Conservation (phyloP, 306 rosid species). For the Oemleria cerasiformis region DNA sequence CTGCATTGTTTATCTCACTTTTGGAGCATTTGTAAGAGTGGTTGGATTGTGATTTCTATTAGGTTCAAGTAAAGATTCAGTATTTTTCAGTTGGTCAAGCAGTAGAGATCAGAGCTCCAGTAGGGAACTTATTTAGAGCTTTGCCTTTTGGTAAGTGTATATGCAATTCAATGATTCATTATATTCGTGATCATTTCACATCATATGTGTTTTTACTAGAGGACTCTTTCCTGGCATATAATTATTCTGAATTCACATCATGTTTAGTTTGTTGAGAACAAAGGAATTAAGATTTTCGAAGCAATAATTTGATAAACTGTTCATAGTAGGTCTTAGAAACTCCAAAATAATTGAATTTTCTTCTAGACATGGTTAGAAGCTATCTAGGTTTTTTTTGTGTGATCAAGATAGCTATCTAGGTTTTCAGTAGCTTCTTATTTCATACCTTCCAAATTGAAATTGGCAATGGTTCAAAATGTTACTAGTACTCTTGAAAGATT, state of each 20-base stretch:
- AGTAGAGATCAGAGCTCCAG: slow-evolving; percentile 58
- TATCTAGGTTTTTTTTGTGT: background rate
- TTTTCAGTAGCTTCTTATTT: background rate
- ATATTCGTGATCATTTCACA: background rate
- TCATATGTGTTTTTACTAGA: background rate
- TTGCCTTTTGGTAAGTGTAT: slow-evolving; percentile 69
- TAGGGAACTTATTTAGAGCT: slow-evolving; percentile 63
- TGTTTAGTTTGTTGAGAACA: background rate
- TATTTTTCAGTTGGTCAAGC: slow-evolving; percentile 42
- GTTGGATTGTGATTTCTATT: slow-evolving; percentile 55
- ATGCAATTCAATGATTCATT: slow-evolving; percentile 20
- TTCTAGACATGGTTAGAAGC: background rate
- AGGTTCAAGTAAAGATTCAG: slow-evolving; percentile 62
- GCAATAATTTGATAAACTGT: background rate
- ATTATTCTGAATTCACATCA: background rate
- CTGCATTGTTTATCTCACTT: slow-evolving; percentile 38
- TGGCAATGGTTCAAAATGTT: background rate
- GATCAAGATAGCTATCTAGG: background rate
- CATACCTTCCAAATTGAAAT: background rate
- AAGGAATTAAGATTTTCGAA: background rate
- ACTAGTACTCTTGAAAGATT: background rate
- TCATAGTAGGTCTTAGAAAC: background rate
- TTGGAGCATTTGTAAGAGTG: slow-evolving; percentile 62
- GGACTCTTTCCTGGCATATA: slow-evolving; percentile 8
- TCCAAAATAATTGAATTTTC: background rate